Evolutionary conservation across 257 asterid species (phyloP).

Genomic region (Rhazya stricta): DNA sequence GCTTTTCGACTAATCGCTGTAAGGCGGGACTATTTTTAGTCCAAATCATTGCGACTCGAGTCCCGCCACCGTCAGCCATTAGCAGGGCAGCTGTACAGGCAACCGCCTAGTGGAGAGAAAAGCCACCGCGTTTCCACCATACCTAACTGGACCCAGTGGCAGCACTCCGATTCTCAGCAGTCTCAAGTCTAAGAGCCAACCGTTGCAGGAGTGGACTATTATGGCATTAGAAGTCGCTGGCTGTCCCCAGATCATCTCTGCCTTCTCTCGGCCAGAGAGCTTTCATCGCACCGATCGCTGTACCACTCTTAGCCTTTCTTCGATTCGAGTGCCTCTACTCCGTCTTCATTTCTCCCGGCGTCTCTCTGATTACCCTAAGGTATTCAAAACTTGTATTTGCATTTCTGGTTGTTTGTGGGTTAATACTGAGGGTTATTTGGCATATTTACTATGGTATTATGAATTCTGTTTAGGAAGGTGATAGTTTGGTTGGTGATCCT

Average conservation of each 20-base stretch:
- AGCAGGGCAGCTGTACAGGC: neutral
- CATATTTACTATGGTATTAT: neutral
- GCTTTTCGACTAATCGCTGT: too few species aligned
- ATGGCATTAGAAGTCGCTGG: constrained; percentile 8
- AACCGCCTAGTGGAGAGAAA: neutral
- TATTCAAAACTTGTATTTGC: neutral
- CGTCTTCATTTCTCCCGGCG: constrained; percentile 17
- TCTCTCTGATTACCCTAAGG: constrained; percentile 28
- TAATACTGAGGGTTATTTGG: neutral
- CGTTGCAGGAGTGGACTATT: neutral
- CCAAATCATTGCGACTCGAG: too few species aligned
- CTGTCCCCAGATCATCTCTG: neutral
- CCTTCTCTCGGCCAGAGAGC: neutral
- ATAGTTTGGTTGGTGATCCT: constrained; percentile 25
- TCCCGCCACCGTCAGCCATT: neutral
- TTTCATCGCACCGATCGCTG: neutral
- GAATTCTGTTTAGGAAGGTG: constrained; percentile 33
- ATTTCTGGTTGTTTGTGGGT: neutral
- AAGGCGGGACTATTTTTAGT: too few species aligned
- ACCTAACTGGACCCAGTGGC: neutral
- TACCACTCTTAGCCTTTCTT: constrained; percentile 1
- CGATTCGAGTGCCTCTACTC: constrained; percentile 9
- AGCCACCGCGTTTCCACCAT: neutral
- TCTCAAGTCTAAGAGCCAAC: neutral
- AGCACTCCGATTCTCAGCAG: neutral